These are phyloP conservation scores for Phycomyces blakesleeanus DNA, from an alignment of 192 early-diverging fungal genomes.

Conservation along the genomic window DNA sequence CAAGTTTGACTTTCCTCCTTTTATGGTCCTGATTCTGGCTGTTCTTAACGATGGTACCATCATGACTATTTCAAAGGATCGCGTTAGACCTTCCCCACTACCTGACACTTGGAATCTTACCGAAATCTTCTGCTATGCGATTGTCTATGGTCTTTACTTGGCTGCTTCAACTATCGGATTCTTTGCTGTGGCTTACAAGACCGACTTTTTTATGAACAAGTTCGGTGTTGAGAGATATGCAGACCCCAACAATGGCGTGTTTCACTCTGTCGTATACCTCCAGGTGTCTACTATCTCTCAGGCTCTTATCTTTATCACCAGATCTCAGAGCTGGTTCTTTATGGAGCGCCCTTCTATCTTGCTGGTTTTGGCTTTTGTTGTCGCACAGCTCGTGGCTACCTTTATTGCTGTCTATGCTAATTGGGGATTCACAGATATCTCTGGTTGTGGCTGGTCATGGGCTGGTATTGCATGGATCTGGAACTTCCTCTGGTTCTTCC, in stretches of 20 bases:
- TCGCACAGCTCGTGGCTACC: slow-evolving; percentile 69
- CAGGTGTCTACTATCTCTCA: slow-evolving; percentile 79
- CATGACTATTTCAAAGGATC: slow-evolving; percentile 88
- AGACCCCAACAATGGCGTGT: slow-evolving; percentile 56
- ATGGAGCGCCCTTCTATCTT: slow-evolving; percentile 64
- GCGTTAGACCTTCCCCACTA: slow-evolving; percentile 71
- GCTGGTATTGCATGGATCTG: slow-evolving; percentile 70
- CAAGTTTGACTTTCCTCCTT: slow-evolving; percentile 80
- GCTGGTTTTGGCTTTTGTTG: slow-evolving; percentile 60
- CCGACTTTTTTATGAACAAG: slow-evolving; percentile 56
- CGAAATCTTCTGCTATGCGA: slow-evolving; percentile 84
- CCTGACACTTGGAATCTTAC: slow-evolving; percentile 88
- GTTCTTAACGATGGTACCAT: slow-evolving; percentile 92
- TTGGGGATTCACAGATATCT: slow-evolving; percentile 74
- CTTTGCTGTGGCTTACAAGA: slow-evolving; percentile 60
- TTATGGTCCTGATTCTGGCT: slow-evolving; percentile 83
- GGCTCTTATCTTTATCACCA: slow-evolving; percentile 73
- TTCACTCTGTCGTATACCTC: slow-evolving; percentile 78
- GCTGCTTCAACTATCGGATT: slow-evolving; percentile 76
- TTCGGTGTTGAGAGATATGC: slow-evolving; percentile 33
- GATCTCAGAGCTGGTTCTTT: slow-evolving; percentile 70
- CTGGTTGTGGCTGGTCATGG: slow-evolving; percentile 70
- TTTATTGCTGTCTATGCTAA: slow-evolving; percentile 82
- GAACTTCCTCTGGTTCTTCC: slow-evolving; percentile 76
- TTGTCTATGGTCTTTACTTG: slow-evolving; percentile 82